Conservation (phyloP, 2,329 filamentous ascomycete species). For the Tolypocladium sp. region DNA sequence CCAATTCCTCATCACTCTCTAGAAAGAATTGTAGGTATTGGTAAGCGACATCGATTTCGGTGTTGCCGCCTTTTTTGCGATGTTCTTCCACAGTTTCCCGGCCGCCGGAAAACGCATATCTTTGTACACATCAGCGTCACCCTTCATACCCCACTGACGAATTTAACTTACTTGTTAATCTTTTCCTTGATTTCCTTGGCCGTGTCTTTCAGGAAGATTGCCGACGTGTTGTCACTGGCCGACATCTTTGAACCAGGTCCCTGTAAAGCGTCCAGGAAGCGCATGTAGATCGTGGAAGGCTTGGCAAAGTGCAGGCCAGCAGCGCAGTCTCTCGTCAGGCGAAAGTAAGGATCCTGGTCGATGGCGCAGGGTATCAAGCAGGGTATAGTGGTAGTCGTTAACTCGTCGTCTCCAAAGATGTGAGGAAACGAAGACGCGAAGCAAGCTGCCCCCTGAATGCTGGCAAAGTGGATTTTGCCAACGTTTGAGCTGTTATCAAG, state of each 20-base stretch:
- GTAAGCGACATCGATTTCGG: conserved; percentile 82
- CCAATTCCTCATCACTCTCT: conserved; percentile 76
- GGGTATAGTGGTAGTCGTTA: conserved; percentile 63
- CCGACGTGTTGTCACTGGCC: conserved; percentile 59
- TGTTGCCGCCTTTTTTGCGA: conserved; percentile 70
- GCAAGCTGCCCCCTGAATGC: conserved; percentile 47
- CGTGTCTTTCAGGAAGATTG: conserved; percentile 86
- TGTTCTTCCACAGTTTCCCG: conserved; percentile 77
- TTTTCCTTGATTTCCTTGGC: conserved; percentile 84
- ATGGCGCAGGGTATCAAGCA: conserved; percentile 70
- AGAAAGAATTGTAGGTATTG: conserved; percentile 89
- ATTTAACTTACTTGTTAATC: too few relatives aligned
- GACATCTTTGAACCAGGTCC: conserved; percentile 93
- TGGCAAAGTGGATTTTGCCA: conserved; percentile 52
- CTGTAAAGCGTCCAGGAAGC: conserved; percentile 81
- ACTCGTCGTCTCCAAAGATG: conserved; percentile 70
- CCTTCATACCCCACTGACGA: too few relatives aligned
- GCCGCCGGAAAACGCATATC: conserved; percentile 80
- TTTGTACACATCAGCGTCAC: too few relatives aligned
- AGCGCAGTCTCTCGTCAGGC: conserved; percentile 70
- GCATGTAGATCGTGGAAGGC: conserved; percentile 70
- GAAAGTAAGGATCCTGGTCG: conserved; percentile 63
- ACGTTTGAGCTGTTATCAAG: conserved; percentile 48
- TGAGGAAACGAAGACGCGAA: conserved; percentile 70
- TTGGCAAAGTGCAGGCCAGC: conserved; percentile 66